phyloP scores from a whole-genome alignment of 1,284 basidiomycete species.

The Fomes fomentarius region DNA sequence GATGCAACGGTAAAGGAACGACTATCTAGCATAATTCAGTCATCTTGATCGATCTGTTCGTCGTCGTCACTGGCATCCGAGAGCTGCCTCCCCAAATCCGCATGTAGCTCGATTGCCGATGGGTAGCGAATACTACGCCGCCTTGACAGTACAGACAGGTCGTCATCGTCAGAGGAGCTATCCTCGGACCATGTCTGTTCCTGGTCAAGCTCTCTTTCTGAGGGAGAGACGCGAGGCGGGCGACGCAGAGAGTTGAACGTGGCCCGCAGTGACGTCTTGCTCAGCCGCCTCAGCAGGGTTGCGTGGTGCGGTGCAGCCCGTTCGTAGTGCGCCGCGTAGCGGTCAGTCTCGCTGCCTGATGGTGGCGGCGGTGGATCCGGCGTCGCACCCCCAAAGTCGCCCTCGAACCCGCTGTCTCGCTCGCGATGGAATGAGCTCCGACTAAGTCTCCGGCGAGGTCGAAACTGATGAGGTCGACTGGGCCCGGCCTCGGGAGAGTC shows the following conservation, averaged over 20 bases:
- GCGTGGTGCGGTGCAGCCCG: constrained; percentile 6
- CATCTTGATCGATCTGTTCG: constrained; percentile 19
- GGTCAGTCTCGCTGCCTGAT: constrained; percentile 21
- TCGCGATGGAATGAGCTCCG: constrained; percentile 7
- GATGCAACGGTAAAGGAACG: neutral
- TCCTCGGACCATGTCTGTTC: constrained; percentile 61
- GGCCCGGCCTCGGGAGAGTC: constrained; percentile 9
- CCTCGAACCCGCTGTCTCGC: constrained; percentile 18
- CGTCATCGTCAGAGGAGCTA: constrained; percentile 65
- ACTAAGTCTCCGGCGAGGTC: constrained; percentile 21
- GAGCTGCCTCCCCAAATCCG: constrained; percentile 24
- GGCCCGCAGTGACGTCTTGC: constrained; percentile 53
- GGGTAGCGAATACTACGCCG: constrained; percentile 27
- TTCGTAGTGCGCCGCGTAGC: constrained; percentile 5
- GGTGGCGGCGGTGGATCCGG: constrained; percentile 34
- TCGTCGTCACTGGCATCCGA: constrained; percentile 15
- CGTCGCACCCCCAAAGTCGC: constrained; percentile 31
- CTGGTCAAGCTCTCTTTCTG: constrained; percentile 34
- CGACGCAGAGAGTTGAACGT: constrained; percentile 42
- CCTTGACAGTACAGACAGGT: constrained; percentile 37
- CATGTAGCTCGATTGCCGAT: constrained; percentile 24
- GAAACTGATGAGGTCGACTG: constrained; percentile 17
- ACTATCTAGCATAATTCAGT: neutral
- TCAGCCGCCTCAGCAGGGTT: constrained; percentile 39
- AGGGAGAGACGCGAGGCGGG: constrained; percentile 14